Conservation (phyloP, 2,329 filamentous ascomycete species). For the Fusarium penzigii region DNA sequence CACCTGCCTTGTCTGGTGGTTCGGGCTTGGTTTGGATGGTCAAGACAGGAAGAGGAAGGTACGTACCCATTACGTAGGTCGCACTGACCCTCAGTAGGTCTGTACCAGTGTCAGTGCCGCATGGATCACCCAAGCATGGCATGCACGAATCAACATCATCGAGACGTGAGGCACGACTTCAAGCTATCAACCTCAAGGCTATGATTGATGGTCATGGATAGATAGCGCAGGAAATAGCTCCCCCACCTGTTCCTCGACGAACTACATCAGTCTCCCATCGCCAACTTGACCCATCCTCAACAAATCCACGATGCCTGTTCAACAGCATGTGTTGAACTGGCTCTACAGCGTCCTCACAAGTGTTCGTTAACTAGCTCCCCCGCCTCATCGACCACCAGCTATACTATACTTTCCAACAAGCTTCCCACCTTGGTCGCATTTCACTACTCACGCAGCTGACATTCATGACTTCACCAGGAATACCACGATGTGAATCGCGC, state of each 20-base stretch:
- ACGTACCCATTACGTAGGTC: neutral
- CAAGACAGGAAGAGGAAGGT: no score
- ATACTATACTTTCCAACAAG: no score
- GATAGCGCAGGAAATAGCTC: conserved; percentile 7
- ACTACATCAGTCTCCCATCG: neutral
- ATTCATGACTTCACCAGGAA: conserved; percentile 58
- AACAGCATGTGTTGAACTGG: conserved; percentile 92
- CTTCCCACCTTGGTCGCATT: neutral
- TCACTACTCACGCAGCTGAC: neutral
- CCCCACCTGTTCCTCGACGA: no score
- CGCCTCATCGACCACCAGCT: conserved; percentile 8
- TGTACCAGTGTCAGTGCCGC: no score
- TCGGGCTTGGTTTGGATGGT: no score
- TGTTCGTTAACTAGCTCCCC: conserved; percentile 45
- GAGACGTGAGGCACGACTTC: neutral
- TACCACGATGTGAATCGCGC: conserved; percentile 91
- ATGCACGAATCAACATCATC: neutral
- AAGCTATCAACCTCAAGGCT: neutral
- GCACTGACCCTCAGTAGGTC: neutral
- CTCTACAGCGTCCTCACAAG: conserved; percentile 87
- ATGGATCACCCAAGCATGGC: neutral
- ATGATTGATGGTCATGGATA: conserved; percentile 14
- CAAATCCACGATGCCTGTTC: conserved; percentile 62
- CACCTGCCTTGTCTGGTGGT: no score
- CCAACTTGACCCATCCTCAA: neutral